These are phyloP conservation scores for Amaranthus tricolor DNA, from an alignment of 179 eudicot species.

Conservation along the genomic window DNA sequence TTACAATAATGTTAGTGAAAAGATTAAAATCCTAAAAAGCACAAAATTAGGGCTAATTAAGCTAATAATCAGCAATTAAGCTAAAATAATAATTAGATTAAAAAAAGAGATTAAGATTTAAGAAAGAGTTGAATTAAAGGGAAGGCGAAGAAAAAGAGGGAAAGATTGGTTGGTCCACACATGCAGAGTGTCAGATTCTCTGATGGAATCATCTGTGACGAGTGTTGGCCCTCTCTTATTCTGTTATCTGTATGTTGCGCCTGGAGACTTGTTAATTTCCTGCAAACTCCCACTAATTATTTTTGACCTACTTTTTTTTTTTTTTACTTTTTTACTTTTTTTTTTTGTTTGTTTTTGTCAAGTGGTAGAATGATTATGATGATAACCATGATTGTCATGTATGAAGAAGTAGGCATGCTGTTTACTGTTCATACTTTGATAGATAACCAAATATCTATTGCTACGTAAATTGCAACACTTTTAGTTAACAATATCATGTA, in stretches of 20 bases:
- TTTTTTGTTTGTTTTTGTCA: too few species aligned
- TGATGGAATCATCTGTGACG: background rate
- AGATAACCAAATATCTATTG: background rate
- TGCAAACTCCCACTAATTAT: slow-evolving; percentile 23
- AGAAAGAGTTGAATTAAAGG: background rate
- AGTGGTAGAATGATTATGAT: background rate
- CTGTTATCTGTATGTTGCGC: slow-evolving; percentile 11
- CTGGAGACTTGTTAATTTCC: slow-evolving; percentile 14
- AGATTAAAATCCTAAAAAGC: background rate
- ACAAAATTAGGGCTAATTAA: background rate
- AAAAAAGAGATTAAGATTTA: background rate
- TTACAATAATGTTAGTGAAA: background rate
- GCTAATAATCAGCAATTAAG: background rate
- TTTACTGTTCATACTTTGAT: background rate
- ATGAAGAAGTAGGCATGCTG: background rate
- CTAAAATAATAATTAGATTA: background rate
- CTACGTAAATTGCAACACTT: background rate
- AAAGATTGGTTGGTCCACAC: slow-evolving; percentile 18
- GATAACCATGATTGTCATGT: slow-evolving; percentile 5
- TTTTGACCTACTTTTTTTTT: background rate
- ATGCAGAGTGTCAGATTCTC: slow-evolving; percentile 2
- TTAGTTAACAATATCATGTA: background rate
- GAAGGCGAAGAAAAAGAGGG: background rate
- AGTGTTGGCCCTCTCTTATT: background rate
- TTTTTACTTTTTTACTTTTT: background rate